Evolutionary conservation across 495 filamentous ascomycete species (phyloP).

Genomic region (Daldinia loculata): DNA sequence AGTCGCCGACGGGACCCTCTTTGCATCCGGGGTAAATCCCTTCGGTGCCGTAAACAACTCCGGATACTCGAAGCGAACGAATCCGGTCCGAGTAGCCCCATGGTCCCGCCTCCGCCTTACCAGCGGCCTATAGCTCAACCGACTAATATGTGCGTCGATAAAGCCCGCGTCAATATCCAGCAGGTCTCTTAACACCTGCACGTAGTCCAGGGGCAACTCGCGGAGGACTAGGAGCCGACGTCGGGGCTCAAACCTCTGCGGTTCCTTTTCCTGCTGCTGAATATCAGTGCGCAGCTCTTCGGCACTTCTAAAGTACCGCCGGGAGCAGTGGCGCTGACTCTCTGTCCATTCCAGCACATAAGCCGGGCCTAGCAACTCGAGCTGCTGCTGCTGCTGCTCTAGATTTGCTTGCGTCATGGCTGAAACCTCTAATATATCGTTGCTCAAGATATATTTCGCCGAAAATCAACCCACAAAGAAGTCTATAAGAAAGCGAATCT

Average conservation of each 20-base stretch:
- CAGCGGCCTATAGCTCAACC: conserved; percentile 41
- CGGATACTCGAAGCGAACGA: conserved; percentile 48
- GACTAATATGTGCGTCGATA: conserved; percentile 44
- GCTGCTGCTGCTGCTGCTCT: neutral
- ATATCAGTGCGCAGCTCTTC: conserved; percentile 27
- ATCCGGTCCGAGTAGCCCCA: neutral
- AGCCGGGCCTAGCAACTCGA: conserved; percentile 10
- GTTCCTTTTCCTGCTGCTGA: neutral
- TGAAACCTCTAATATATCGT: neutral
- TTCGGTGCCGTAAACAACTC: conserved; percentile 35
- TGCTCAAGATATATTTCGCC: neutral
- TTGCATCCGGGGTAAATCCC: neutral
- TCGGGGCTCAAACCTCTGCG: neutral
- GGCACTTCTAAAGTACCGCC: conserved; percentile 14
- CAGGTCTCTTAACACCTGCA: conserved; percentile 23
- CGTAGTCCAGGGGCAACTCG: conserved; percentile 38
- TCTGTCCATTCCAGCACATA: conserved; percentile 37
- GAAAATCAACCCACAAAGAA: neutral
- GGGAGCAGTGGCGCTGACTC: neutral
- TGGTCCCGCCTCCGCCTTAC: neutral
- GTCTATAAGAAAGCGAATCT: neutral
- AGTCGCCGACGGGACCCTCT: neutral
- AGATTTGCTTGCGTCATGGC: neutral
- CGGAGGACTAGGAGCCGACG: conserved; percentile 44
- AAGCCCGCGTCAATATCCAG: conserved; percentile 45